Conservation (phyloP, 352 stramenopile species). For the Pythium phragmiticola region DNA sequence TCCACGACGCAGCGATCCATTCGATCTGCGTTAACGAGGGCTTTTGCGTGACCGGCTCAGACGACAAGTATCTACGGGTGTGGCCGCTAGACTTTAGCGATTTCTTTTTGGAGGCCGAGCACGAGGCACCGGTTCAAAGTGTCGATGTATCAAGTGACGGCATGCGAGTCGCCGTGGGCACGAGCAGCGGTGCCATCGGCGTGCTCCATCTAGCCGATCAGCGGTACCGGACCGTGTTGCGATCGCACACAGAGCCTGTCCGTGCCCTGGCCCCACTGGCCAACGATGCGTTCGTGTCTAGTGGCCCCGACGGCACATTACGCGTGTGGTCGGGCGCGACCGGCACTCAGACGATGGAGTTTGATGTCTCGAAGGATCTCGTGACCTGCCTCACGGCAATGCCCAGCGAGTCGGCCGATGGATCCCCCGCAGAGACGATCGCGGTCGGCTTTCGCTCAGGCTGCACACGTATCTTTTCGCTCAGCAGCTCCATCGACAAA, state of each 20-base stretch:
- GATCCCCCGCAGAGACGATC: conserved; percentile 22
- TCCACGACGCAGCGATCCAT: conserved; percentile 86
- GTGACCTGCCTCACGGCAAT: conserved; percentile 66
- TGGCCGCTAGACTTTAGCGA: conserved; percentile 92
- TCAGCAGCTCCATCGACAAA: conserved; percentile 26
- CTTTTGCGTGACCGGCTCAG: conserved; percentile 87
- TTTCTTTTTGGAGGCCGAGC: conserved; percentile 90
- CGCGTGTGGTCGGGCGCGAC: conserved; percentile 76
- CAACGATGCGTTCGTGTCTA: conserved; percentile 54
- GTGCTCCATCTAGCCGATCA: conserved; percentile 84
- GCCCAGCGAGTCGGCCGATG: conserved; percentile 5
- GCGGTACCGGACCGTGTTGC: conserved; percentile 75
- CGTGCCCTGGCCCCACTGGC: conserved; percentile 34
- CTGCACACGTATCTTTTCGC: conserved; percentile 82
- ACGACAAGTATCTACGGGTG: conserved; percentile 87
- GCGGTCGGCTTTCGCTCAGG: conserved; percentile 82
- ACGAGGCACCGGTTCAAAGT: conserved; percentile 65
- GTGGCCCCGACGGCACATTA: conserved; percentile 72
- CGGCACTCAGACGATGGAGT: conserved; percentile 81
- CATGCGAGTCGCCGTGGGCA: conserved; percentile 75
- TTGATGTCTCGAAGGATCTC: conserved; percentile 64
- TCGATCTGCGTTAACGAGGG: conserved; percentile 85
- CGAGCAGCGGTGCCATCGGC: conserved; percentile 72
- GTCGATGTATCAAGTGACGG: conserved; percentile 79
- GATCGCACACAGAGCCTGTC: conserved; percentile 68